Percentiles rank a stretch among this genome's conserved stretches.
phyloP scores from a whole-genome alignment of 108 stramenopile species.

The Conticribra weissflogii region DNA sequence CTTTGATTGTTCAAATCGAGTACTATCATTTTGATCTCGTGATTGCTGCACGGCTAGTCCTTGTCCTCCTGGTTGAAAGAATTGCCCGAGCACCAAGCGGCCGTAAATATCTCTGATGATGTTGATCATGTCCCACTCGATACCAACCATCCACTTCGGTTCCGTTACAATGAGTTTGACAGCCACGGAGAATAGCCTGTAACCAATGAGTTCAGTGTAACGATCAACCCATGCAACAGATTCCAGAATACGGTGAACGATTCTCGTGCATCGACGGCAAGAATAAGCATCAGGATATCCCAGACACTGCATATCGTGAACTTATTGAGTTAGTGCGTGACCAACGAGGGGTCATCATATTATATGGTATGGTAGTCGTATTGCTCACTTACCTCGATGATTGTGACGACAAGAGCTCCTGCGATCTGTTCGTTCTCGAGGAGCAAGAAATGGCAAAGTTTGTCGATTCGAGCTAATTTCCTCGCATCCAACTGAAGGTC shows the following conservation, averaged over 20 bases:
- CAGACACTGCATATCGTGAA: constrained; percentile 72
- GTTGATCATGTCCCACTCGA: constrained; percentile 93
- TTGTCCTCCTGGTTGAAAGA: constrained; percentile 84
- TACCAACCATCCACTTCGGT: constrained; percentile 93
- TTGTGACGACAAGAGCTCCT: constrained; percentile 62
- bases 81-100: constrained; percentile 83
- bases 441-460: constrained; percentile 79
- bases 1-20: constrained; percentile 77
- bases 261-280: constrained; percentile 77
- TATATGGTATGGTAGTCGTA: too few species aligned
- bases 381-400: constrained; percentile 49
- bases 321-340: too few species aligned
- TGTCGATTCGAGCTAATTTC: constrained; percentile 76
- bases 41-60: constrained; percentile 76
- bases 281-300: constrained; percentile 89
- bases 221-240: constrained; percentile 78
- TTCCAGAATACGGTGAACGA: constrained; percentile 89
- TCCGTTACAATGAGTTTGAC: constrained; percentile 82
- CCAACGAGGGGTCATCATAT: too few species aligned
- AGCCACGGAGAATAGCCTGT: constrained; percentile 69
- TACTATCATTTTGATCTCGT: constrained; percentile 30
- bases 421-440: constrained; percentile 84
- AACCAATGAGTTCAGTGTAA: constrained; percentile 78
- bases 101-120: constrained; percentile 87
- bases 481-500: constrained; percentile 70